phyloP scores from a whole-genome alignment of 2,329 filamentous ascomycete species.

The Cercospora beticola region DNA sequence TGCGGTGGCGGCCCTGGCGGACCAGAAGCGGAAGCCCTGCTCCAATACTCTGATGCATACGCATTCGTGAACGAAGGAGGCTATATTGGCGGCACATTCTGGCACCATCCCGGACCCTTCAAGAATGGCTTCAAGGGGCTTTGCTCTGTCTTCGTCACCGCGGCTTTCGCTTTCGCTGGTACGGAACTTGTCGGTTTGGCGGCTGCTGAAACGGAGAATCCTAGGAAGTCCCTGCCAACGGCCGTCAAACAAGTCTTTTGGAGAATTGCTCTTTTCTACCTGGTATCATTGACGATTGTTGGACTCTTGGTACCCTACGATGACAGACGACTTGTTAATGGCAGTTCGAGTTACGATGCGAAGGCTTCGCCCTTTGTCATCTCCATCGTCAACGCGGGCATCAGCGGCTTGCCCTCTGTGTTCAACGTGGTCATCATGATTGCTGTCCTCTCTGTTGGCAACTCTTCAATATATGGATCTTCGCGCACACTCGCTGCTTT shows the following conservation, averaged over 20 bases:
- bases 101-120: constrained; percentile 41
- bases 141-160: constrained; percentile 64
- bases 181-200: constrained; percentile 63
- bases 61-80: constrained; percentile 45
- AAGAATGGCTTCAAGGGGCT: constrained; percentile 63
- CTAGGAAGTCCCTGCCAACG: constrained; percentile 45
- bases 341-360: constrained; percentile 38
- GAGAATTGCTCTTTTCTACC: constrained; percentile 39
- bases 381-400: constrained; percentile 61
- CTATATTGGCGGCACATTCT: constrained; percentile 61
- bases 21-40: background rate
- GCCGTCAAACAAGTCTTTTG: constrained; percentile 41
- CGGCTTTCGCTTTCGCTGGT: constrained; percentile 62
- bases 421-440: constrained; percentile 68
- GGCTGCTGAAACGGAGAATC: constrained; percentile 55
- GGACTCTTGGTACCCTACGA: constrained; percentile 38
- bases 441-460: constrained; percentile 60
- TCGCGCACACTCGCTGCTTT: constrained; percentile 87
- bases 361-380: constrained; percentile 65
- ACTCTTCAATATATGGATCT: constrained; percentile 57
- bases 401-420: constrained; percentile 60
- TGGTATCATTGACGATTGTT: constrained; percentile 37
- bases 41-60: constrained; percentile 15
- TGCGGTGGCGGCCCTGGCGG: constrained; percentile 56
- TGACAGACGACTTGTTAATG: constrained; percentile 39